Evolutionary conservation across 148 eudicot genomes (phyloP).

Genomic region (Vaccinium myrtillus): DNA sequence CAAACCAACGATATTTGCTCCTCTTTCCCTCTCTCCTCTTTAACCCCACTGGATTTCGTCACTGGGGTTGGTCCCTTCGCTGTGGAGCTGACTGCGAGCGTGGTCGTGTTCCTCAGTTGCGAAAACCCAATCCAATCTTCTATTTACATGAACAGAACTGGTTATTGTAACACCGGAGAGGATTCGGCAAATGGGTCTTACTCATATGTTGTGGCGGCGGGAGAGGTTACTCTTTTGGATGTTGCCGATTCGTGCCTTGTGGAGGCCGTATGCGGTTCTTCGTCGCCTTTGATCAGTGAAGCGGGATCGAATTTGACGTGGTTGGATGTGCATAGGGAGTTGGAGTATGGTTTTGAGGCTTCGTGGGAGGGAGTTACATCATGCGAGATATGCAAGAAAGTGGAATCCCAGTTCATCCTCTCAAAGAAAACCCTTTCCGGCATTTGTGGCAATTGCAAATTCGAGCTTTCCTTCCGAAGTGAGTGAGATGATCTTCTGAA

Average conservation of each 20-base stretch:
- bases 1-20: slow-evolving; percentile 5
- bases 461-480: too few species aligned
- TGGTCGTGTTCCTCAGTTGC: slow-evolving; percentile 10
- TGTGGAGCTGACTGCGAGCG: accelerated
- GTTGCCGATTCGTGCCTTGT: slow-evolving; percentile 18
- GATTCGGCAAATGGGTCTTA: neutral
- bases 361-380: neutral
- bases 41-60: too few species aligned
- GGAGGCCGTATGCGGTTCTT: neutral
- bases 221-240: neutral
- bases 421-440: too few species aligned
- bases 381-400: too few species aligned
- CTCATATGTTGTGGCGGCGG: neutral
- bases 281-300: neutral
- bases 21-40: neutral
- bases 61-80: neutral
- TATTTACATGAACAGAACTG: neutral
- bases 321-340: neutral
- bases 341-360: slow-evolving; percentile 23
- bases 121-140: neutral
- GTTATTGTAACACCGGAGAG: neutral
- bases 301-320: neutral
- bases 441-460: too few species aligned
- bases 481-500: too few species aligned
- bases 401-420: too few species aligned